Conservation (phyloP, 2,329 filamentous ascomycete genomes). For the Scopulariopsis brevicaulis region DNA sequence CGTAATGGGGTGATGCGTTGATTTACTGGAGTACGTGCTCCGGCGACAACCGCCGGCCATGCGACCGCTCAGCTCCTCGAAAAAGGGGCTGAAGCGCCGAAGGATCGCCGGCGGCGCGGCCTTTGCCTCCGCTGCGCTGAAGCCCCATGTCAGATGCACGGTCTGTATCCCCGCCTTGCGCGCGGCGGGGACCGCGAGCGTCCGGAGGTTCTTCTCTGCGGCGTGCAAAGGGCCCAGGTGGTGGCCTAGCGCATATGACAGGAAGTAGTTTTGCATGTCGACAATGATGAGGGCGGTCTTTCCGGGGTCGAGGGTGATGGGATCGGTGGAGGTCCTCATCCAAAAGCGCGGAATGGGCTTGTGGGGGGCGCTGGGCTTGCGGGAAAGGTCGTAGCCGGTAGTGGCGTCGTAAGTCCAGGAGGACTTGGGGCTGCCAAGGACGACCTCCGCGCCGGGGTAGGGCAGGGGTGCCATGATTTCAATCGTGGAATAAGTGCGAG, state of each 20-base stretch:
- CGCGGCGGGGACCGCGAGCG: constrained; percentile 6
- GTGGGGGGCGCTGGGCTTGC: constrained; percentile 4
- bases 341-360: constrained; percentile 7
- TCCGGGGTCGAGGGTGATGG: constrained; percentile 24
- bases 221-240: constrained; percentile 6
- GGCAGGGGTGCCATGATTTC: neutral
- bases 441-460: neutral
- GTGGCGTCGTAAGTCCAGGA: constrained; percentile 7
- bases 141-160: constrained; percentile 46
- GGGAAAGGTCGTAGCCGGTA: constrained; percentile 14
- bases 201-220: constrained; percentile 4
- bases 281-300: constrained; percentile 36
- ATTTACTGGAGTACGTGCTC: neutral
- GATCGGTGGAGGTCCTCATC: constrained; percentile 13
- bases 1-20: neutral
- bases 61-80: neutral
- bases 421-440: constrained; percentile 4
- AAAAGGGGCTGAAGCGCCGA: constrained; percentile 27
- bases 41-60: neutral
- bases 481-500: neutral
- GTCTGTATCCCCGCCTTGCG: constrained; percentile 15
- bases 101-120: constrained; percentile 36
- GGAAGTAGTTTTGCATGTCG: constrained; percentile 42
- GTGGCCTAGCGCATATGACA: constrained; percentile 14
- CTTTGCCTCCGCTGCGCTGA: constrained; percentile 36